These are phyloP conservation scores for Lachancea sp. DNA, from an alignment of 805 yeast genomes.

Conservation along the genomic window DNA sequence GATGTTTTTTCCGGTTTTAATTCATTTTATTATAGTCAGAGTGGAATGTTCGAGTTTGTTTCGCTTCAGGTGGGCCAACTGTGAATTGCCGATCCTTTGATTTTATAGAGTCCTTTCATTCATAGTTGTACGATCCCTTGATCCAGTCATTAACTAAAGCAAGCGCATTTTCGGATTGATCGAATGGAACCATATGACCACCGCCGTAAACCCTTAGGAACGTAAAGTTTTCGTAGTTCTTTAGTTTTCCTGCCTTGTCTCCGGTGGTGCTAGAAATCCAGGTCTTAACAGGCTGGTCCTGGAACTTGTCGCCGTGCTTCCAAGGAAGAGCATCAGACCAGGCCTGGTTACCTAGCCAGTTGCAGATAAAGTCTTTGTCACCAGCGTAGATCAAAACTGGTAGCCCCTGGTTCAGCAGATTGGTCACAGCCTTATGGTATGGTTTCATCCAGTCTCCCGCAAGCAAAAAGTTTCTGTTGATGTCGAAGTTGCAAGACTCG, in stretches of 20 bases:
- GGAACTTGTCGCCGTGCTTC: slow-evolving; percentile 51
- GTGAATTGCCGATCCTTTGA: no score
- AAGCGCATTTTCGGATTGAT: slow-evolving; percentile 72
- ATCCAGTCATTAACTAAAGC: slow-evolving; percentile 87
- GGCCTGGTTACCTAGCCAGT: slow-evolving; percentile 91
- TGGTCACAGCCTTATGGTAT: slow-evolving; percentile 67
- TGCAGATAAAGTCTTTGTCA: slow-evolving; percentile 92
- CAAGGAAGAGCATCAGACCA: slow-evolving; percentile 76
- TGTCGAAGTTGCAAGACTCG: slow-evolving; percentile 69
- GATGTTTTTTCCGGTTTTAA: no score
- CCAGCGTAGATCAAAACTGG: slow-evolving; percentile 93
- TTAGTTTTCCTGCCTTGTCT: slow-evolving; percentile 59
- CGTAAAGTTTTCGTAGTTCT: slow-evolving; percentile 62
- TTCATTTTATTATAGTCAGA: no score
- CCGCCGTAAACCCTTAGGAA: slow-evolving; percentile 82
- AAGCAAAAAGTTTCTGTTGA: slow-evolving; percentile 72
- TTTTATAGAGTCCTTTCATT: background rate
- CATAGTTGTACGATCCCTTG: slow-evolving; percentile 46
- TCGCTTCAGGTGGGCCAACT: no score
- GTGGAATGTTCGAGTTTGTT: no score
- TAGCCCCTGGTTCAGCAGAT: slow-evolving; percentile 60
- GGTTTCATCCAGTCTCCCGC: slow-evolving; percentile 94
- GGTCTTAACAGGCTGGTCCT: slow-evolving; percentile 36
- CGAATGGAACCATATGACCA: slow-evolving; percentile 94
- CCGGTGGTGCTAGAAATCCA: slow-evolving; percentile 42